Base-by-base conservation (phyloP, 148 eudicot genomes). In the Rheum nobile region DNA sequence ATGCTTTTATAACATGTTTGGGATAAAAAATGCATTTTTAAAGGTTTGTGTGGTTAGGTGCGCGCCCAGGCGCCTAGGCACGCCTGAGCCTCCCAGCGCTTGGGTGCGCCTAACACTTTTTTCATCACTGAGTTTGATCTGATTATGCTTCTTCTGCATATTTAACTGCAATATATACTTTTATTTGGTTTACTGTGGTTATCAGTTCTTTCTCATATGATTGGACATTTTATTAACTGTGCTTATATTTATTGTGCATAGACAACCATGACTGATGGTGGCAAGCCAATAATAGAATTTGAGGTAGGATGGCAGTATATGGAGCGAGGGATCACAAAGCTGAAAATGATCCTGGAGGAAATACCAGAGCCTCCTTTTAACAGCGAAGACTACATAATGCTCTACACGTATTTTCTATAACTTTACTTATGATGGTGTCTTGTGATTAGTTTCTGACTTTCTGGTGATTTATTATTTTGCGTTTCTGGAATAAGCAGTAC, bases 241-340 rank as follows among this genome's bases (percentile, higher is more conserved):
- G 69, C 38, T 65, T 65, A 65, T 65, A 65, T 31, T 65, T 34
- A 32, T 32, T 65, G 39, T 32, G n/a, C 21, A 4, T 65, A 65
- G 69, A n/a, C 44, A 19, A 73, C n/a, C 38, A 80, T 80, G 81
- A 34, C 3, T 44, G 69, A 54, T 1, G 67, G 67, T 1, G n/a
- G 43, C 21, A 8, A 41, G 7, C 24, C 16, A 26, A 14, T 16
- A 32, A 74, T 77, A 9, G 65, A 44, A 22, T 31, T 81, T 24
- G 76, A 75, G 24, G 77, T 72, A 48, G 84, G 87, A 69, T 77
- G 80, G 83, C 28, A 55, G 3, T 72, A 54, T 29, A 79, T 84
- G 87, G 75, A 69, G 71, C 61, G 46, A n/a, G 87, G 87, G n/a
- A 52, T 82, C 72, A 42, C 67, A 13, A 84, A 82, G 77, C 50